Base-by-base conservation (phyloP, 768 basidiomycete species). In the Boletus rufocinnamomeus region DNA sequence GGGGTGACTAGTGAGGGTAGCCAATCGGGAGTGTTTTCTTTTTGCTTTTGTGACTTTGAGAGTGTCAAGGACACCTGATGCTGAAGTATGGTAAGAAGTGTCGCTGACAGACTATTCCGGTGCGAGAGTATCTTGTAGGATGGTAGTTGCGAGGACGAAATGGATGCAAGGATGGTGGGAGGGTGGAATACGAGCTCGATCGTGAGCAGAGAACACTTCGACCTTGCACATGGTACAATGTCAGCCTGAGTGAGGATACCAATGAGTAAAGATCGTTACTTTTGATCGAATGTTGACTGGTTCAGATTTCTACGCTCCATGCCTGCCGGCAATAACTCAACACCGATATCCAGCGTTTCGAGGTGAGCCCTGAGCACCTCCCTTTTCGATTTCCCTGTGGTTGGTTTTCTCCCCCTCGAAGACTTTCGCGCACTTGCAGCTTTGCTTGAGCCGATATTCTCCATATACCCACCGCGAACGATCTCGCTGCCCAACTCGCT, bases 221-320 rank as follows among this genome's bases (percentile, higher is more conserved):
- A 84, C 74, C 93, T 95, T 71, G 46, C 32, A 46, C 14, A 56
- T 46, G 41, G 59, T 37, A 57, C 7, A 41, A 54, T 28, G 43
- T 75, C 41, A 69, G 61, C 34, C 23, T 34, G 48, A 19, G 30
- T 10, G 34, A 41, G 61, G 61, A 28, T 48, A 60, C 40, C 5
- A 54, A 21, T 46, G 52, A 71, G 52, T 52, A 55, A 49, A 44
- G 43, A 34, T 76, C 84, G 63, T 58, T 73, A 96, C 94, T 82
- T 92, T 71, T 78, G 76, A 75, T 95, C 88, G 85, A 90, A 95
- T 25, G 77, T 80, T 8, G 93, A 94, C 70, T 93, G 89, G 70
- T 95, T 97, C 55, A 80, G 63, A 63, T 80, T 87, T 57, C 86
- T 78, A 59, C 84, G 78, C 62, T 89, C 87, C 94, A 97, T 97